Base-by-base conservation (phyloP, 163 green algal species). In the Trebouxia gelatinosa region DNA sequence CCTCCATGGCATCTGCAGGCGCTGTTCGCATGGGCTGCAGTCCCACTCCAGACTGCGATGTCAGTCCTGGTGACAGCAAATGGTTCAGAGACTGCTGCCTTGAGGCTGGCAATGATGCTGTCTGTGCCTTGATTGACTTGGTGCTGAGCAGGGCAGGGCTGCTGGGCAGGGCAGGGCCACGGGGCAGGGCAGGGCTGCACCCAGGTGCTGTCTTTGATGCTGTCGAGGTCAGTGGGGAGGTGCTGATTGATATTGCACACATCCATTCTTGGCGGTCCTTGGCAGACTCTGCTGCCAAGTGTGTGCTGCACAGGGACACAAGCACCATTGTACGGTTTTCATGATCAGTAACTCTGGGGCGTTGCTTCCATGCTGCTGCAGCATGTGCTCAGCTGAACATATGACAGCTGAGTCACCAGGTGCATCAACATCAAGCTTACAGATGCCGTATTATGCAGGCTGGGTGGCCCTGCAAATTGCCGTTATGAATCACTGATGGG, bases 241-340 rank as follows among this genome's bases (percentile, higher is more conserved):
- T 74, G 65, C 32, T 34, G 19, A 16, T 16, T n/a, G 32, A 32
- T 2, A 74, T 32, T 0, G 37, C 58, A 23, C 46, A n/a, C 74
- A 79, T 46, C 74, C 74, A 79, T n/a, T 79, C 32, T 0, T 40
- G 39, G 11, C 74, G 38, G 21, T 62, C 74, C 37, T 38, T 32
- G 7, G 64, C 54, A 37, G 54, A 64, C 32, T 72, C 28, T 29
- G 74, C 74, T 58, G 74, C 74, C 11, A 79, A 38, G 4, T 71
- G 74, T 6, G 43, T 62, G 40, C 68, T 76, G 40, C 28, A 46
- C 48, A 59, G 3, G 26, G 2, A 3, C 26, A 59, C 26, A 2
- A 29, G 48, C 48, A 59, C 23, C 23, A 59, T 59, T 19, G 48
- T 23, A 29, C 19, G 26, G 2, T 59, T 3, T 19, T 28, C 19